These are phyloP conservation scores for Collariella sp. DNA, from an alignment of 495 filamentous ascomycete species.

Conservation along the genomic window DNA sequence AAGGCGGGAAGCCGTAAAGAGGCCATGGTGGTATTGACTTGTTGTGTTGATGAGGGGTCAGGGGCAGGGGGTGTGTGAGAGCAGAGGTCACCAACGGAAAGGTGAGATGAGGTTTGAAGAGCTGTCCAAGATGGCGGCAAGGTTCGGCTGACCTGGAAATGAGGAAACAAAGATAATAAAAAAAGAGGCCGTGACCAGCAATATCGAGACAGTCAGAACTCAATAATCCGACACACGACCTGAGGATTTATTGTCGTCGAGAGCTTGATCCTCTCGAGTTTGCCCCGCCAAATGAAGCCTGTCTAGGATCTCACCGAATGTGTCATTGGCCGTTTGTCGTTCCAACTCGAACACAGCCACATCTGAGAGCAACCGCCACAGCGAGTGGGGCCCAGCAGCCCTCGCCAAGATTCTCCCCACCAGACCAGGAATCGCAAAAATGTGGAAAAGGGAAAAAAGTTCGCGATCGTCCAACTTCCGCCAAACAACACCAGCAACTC, in stretches of 20 bases:
- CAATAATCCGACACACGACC: background rate
- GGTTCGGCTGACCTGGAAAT: background rate
- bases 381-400: constrained; percentile 12
- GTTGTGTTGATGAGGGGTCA: background rate
- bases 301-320: constrained; percentile 25
- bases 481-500: constrained; percentile 18
- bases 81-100: background rate
- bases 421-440: constrained; percentile 7
- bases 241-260: background rate
- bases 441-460: constrained; percentile 13
- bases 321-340: constrained; percentile 22
- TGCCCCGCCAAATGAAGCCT: constrained; percentile 6
- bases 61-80: background rate
- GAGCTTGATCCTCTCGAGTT: background rate
- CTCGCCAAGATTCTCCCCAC: constrained; percentile 15
- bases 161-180: background rate
- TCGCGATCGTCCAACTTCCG: constrained; percentile 7
- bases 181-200: background rate
- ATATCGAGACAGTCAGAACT: too few species aligned
- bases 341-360: too few species aligned
- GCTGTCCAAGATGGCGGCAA: background rate
- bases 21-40: constrained; percentile 8
- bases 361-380: background rate
- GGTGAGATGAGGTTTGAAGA: background rate
- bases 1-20: constrained; percentile 50